These are phyloP conservation scores for Bocquillonia castaneifolia DNA, from an alignment of 441 rosid genomes.

Conservation along the genomic window DNA sequence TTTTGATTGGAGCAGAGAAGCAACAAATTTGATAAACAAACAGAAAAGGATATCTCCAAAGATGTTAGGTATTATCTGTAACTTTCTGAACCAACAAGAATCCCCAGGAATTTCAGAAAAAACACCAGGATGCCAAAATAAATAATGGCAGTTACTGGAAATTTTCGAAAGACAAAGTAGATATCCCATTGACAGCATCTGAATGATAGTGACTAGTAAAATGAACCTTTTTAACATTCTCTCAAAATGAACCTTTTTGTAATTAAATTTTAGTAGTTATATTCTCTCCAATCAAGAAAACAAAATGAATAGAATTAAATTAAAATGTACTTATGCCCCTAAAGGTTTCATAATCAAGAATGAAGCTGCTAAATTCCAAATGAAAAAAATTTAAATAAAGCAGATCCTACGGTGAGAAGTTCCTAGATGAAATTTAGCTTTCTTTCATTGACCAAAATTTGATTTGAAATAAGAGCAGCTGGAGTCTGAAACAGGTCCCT, in stretches of 20 bases:
- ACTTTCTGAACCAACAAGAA: not conserved
- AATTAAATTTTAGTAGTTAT: too few relatives aligned
- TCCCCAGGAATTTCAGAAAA: not conserved
- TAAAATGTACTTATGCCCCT: not conserved
- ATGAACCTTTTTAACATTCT: too few relatives aligned
- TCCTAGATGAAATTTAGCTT: not conserved
- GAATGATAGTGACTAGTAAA: too few relatives aligned
- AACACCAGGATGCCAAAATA: not conserved
- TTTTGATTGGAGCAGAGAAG: not conserved
- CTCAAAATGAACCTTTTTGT: too few relatives aligned
- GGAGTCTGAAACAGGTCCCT: not conserved
- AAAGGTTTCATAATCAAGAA: not conserved
- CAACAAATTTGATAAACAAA: not conserved
- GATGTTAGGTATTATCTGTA: not conserved
- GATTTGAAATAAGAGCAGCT: not conserved
- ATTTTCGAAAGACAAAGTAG: not conserved
- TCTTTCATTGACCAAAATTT: not conserved
- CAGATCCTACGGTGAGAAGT: not conserved
- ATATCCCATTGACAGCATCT: not conserved
- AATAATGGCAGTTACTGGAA: not conserved
- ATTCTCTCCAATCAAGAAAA: not conserved
- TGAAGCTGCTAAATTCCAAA: not conserved
- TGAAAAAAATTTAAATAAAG: not conserved
- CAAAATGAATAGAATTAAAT: not conserved
- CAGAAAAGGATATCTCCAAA: not conserved